A percentile compares a stretch with the other conserved stretches of the same genome.
phyloP scores from a whole-genome alignment of 805 yeast genomes.

The Ogataea haglerorum region DNA sequence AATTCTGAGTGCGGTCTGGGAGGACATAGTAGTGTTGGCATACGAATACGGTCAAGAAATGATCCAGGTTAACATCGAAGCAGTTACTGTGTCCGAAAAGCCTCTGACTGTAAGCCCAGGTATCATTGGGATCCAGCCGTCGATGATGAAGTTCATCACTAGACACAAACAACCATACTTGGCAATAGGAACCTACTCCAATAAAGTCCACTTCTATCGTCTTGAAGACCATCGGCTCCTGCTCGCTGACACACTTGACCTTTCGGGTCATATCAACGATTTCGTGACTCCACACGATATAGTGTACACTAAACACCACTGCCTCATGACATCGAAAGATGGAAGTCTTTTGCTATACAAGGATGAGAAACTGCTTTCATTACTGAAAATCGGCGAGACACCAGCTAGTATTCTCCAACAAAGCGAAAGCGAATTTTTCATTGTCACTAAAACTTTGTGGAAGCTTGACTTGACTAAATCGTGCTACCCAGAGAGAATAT shows the following conservation, averaged over 20 bases:
- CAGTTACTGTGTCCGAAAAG: slow-evolving; percentile 7
- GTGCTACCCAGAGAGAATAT: slow-evolving; percentile 25
- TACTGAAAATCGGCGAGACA: slow-evolving; percentile 18
- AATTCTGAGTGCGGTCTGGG: slow-evolving; percentile 13
- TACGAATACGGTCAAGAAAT: slow-evolving; percentile 14
- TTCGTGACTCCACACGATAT: slow-evolving; percentile 15
- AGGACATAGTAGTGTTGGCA: slow-evolving; percentile 13
- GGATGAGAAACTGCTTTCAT: neutral
- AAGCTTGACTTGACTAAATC: slow-evolving; percentile 23
- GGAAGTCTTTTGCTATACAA: slow-evolving; percentile 18
- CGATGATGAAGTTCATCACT: slow-evolving; percentile 11
- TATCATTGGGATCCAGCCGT: slow-evolving; percentile 16
- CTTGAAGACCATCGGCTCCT: slow-evolving; percentile 1
- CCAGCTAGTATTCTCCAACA: slow-evolving; percentile 18
- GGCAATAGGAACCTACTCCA: slow-evolving; percentile 19
- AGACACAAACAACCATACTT: slow-evolving; percentile 6
- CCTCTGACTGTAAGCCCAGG: slow-evolving; percentile 8
- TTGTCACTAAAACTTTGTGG: slow-evolving; percentile 29
- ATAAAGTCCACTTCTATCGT: slow-evolving; percentile 14
- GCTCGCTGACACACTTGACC: slow-evolving; percentile 2
- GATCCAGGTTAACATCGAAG: slow-evolving; percentile 14
- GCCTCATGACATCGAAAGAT: slow-evolving; percentile 23
- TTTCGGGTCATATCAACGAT: neutral
- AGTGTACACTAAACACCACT: neutral
- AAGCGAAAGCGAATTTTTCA: slow-evolving; percentile 8